Evolutionary conservation across 2,329 filamentous ascomycete species (phyloP).

Genomic region (Hypocreales sp.): DNA sequence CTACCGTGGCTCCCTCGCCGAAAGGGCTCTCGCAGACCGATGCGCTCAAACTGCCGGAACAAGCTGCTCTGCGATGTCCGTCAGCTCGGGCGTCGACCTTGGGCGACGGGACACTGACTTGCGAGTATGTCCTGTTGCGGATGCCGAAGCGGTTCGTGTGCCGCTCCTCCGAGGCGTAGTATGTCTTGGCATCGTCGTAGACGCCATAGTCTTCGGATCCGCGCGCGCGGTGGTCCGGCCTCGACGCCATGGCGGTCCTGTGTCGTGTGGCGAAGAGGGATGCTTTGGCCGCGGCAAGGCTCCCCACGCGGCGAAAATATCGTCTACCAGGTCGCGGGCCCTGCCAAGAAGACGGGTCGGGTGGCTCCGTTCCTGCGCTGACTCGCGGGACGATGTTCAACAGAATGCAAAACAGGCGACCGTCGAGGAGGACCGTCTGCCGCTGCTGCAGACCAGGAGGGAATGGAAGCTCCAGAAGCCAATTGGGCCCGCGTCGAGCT

Average conservation of each 20-base stretch:
- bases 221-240: slow-evolving; percentile 12
- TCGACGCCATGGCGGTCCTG: slow-evolving; percentile 11
- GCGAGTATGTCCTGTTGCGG: slow-evolving; percentile 40
- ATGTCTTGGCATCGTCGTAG: slow-evolving; percentile 42
- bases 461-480: no score
- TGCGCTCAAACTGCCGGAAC: slow-evolving; percentile 34
- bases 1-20: slow-evolving; percentile 44
- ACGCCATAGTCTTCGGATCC: slow-evolving; percentile 32
- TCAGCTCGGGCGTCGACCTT: slow-evolving; percentile 10
- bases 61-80: slow-evolving; percentile 32
- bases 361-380: no score
- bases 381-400: no score
- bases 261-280: no score
- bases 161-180: slow-evolving; percentile 41
- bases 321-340: no score
- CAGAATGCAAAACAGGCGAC: no score
- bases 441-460: no score
- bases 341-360: no score
- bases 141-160: slow-evolving; percentile 31
- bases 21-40: slow-evolving; percentile 37
- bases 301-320: no score
- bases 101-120: slow-evolving; percentile 19
- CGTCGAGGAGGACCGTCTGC: no score
- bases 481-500: no score
- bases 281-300: no score